A percentile compares a stretch with the other conserved stretches of the same genome.
These are phyloP conservation scores for Teratosphaeria destructans DNA, from an alignment of 2,329 filamentous ascomycete genomes.

Conservation along the genomic window DNA sequence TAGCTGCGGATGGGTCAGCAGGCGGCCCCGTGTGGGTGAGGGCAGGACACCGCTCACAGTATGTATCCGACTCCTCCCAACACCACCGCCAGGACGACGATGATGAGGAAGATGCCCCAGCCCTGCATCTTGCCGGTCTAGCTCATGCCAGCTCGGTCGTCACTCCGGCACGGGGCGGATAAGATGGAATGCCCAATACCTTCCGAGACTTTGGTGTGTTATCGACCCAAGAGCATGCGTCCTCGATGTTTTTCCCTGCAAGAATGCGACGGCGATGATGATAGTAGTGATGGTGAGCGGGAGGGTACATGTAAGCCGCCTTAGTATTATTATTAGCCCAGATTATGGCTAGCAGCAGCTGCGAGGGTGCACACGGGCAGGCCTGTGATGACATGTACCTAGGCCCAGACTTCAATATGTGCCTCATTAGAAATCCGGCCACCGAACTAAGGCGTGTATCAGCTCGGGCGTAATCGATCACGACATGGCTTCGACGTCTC, in stretches of 20 bases:
- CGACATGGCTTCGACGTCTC: not conserved
- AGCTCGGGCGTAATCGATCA: not conserved
- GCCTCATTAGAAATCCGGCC: not conserved
- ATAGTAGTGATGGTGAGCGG: not conserved
- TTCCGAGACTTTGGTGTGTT: not conserved
- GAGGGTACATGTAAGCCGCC: not conserved
- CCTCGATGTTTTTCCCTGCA: not conserved
- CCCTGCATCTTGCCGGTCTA: slow-evolving; percentile 10
- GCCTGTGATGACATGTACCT: not conserved
- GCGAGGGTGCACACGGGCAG: not conserved
- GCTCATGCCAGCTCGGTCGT: slow-evolving; percentile 1
- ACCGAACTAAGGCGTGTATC: not conserved
- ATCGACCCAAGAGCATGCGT: not conserved
- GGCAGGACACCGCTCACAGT: slow-evolving; percentile 25
- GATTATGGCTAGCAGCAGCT: not conserved
- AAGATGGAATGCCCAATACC: not conserved
- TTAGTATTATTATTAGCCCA: not conserved
- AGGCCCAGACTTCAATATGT: not conserved
- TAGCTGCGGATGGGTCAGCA: slow-evolving; percentile 32
- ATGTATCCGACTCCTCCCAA: slow-evolving; percentile 54
- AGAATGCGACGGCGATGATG: not conserved
- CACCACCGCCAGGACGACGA: slow-evolving; percentile 54
- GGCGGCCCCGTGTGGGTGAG: not conserved
- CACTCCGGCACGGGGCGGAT: not conserved
- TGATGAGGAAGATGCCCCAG: slow-evolving; percentile 60